phyloP scores from a whole-genome alignment of 352 stramenopile species.

The Phytopythium mirpurense region DNA sequence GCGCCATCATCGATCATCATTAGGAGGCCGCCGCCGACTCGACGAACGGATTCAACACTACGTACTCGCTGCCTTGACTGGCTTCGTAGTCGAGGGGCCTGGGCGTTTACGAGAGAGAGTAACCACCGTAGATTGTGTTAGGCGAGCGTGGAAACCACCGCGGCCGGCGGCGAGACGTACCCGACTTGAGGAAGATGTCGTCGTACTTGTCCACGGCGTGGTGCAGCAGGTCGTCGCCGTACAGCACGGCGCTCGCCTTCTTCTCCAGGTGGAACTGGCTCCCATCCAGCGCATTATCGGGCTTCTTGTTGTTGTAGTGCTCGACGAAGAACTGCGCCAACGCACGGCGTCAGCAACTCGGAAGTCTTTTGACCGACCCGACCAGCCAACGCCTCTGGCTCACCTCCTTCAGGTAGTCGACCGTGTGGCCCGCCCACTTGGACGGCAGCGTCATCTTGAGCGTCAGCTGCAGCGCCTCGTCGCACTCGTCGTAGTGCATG shows the following conservation, averaged over 20 bases:
- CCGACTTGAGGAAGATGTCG: slow-evolving; percentile 79
- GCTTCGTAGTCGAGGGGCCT: slow-evolving; percentile 48
- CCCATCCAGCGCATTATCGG: slow-evolving; percentile 52
- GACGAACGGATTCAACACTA: background rate
- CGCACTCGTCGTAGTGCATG: slow-evolving; percentile 81
- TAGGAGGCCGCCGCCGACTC: background rate
- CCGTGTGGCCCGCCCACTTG: slow-evolving; percentile 77
- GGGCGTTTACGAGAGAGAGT: background rate
- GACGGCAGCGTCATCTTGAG: slow-evolving; percentile 87
- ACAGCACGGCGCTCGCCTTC: slow-evolving; percentile 43
- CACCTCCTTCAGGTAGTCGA: slow-evolving; percentile 82
- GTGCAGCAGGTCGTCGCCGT: slow-evolving; percentile 74
- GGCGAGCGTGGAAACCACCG: background rate
- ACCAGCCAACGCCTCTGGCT: background rate
- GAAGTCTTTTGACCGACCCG: too few species aligned
- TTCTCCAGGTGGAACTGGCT: slow-evolving; percentile 66
- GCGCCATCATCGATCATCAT: background rate
- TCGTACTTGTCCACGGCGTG: slow-evolving; percentile 82
- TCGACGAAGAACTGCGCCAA: slow-evolving; percentile 82
- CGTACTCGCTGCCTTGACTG: slow-evolving; percentile 34
- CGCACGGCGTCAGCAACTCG: background rate
- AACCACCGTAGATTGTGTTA: background rate
- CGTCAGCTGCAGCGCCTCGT: slow-evolving; percentile 57
- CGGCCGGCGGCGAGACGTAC: slow-evolving; percentile 4
- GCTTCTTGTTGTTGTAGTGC: slow-evolving; percentile 89